Conservation (phyloP, 1,284 basidiomycete genomes). For the Amylostereum chailletii region DNA sequence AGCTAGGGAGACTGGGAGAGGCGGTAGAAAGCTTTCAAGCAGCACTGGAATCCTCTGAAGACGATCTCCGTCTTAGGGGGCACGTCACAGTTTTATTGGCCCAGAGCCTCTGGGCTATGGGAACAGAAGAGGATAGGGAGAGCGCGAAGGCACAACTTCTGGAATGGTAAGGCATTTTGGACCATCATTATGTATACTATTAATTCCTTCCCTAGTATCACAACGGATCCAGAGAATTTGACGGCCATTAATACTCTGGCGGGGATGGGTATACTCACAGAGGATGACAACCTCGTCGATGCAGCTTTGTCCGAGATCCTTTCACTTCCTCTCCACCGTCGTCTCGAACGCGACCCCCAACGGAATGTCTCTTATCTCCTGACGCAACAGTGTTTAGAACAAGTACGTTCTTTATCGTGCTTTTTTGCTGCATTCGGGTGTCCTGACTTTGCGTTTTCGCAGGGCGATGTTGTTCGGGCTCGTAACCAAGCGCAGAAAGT, state of each 20-base stretch:
- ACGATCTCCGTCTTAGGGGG: slow-evolving; percentile 42
- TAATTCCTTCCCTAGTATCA: slow-evolving; percentile 36
- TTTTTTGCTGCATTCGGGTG: neutral
- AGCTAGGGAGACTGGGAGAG: slow-evolving; percentile 51
- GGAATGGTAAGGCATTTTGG: slow-evolving; percentile 55
- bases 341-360: slow-evolving; percentile 54
- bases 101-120: slow-evolving; percentile 76
- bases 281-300: slow-evolving; percentile 76
- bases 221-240: slow-evolving; percentile 63
- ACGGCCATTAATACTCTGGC: slow-evolving; percentile 77
- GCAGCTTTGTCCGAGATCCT: slow-evolving; percentile 82
- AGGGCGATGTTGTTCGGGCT: slow-evolving; percentile 46
- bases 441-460: slow-evolving; percentile 1
- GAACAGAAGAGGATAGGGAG: slow-evolving; percentile 67
- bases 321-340: slow-evolving; percentile 52
- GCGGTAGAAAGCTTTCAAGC: slow-evolving; percentile 62
- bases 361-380: slow-evolving; percentile 62
- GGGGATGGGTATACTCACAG: slow-evolving; percentile 77
- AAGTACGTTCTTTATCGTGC: slow-evolving; percentile 32
- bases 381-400: slow-evolving; percentile 55
- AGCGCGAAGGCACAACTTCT: slow-evolving; percentile 75
- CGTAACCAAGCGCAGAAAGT: slow-evolving; percentile 46
- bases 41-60: slow-evolving; percentile 48
- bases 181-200: slow-evolving; percentile 2
- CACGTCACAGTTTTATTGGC: slow-evolving; percentile 74